Conservation (phyloP, 805 yeast genomes). For the Yamadazyma scolyti region DNA sequence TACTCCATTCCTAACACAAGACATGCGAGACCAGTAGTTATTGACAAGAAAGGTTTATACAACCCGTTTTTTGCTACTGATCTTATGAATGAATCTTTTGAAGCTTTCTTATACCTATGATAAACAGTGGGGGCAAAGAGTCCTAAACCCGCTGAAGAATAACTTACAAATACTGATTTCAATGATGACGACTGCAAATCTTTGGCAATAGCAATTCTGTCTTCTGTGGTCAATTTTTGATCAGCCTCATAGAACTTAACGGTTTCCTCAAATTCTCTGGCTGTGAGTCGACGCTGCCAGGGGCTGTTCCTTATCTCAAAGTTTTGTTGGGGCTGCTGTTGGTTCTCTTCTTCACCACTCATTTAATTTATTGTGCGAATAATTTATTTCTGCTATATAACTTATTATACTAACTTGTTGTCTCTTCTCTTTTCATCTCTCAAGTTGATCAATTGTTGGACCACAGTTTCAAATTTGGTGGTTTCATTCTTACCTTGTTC, state of each 20-base stretch:
- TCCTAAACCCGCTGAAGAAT: slow-evolving; percentile 22
- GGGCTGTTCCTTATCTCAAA: slow-evolving; percentile 19
- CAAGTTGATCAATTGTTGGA: slow-evolving; percentile 63
- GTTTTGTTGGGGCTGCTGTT: too few relatives aligned
- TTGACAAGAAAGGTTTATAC: slow-evolving; percentile 31
- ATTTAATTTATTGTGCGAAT: too few relatives aligned
- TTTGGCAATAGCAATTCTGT: slow-evolving; percentile 25
- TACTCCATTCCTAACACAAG: slow-evolving; percentile 24
- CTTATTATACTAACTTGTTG: slow-evolving; percentile 38
- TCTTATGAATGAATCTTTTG: too few relatives aligned
- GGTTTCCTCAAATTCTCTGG: slow-evolving; percentile 34
- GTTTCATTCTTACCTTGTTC: slow-evolving; percentile 92
- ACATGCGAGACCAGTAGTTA: slow-evolving; percentile 25
- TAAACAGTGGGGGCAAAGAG: slow-evolving; percentile 30
- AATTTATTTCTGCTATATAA: too few relatives aligned
- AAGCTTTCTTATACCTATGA: slow-evolving; percentile 9
- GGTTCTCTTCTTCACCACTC: too few relatives aligned
- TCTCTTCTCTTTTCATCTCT: slow-evolving; percentile 73
- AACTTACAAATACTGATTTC: slow-evolving; percentile 21
- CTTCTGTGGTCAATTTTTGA: slow-evolving; percentile 25
- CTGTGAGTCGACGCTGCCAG: slow-evolving; percentile 22
- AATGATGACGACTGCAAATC: slow-evolving; percentile 25
- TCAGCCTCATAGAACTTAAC: slow-evolving; percentile 41
- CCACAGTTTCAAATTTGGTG: slow-evolving; percentile 66
- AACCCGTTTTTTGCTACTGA: slow-evolving; percentile 8